Percentiles rank a stretch among this genome's conserved stretches.
phyloP scores from a whole-genome alignment of 2,329 filamentous ascomycete species.

The Cytospora piceae region DNA sequence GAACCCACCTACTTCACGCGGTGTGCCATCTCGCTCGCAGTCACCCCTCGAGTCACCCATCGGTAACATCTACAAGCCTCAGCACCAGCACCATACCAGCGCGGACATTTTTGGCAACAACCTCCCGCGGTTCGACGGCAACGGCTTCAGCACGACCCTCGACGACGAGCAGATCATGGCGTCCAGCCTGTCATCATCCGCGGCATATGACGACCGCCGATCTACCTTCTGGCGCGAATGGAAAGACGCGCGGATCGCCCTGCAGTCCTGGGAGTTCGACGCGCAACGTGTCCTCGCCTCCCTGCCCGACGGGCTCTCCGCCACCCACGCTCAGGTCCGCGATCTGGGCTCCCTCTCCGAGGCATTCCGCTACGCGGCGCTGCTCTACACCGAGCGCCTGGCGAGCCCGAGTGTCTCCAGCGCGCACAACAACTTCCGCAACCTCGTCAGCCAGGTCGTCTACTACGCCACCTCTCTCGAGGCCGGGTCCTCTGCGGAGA shows the following conservation, averaged over 20 bases:
- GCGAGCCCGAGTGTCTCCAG: conserved; percentile 76
- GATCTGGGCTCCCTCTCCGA: conserved; percentile 85
- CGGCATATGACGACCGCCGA: conserved; percentile 61
- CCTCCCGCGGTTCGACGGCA: conserved; percentile 63
- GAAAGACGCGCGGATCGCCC: conserved; percentile 74
- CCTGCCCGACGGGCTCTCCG: conserved; percentile 45
- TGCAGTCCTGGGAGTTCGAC: conserved; percentile 83
- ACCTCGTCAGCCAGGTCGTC: conserved; percentile 79
- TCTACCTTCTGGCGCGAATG: conserved; percentile 83
- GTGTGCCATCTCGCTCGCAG: conserved; percentile 39
- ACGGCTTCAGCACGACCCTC: conserved; percentile 62
- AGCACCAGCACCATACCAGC: conserved; percentile 37
- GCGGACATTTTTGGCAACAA: conserved; percentile 36
- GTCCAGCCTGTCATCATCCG: conserved; percentile 46
- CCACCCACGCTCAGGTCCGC: conserved; percentile 63
- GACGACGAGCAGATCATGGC: conserved; percentile 59
- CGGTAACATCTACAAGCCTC: conserved; percentile 48
- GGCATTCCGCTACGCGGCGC: conserved; percentile 84
- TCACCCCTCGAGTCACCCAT: conserved; percentile 48
- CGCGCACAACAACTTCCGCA: conserved; percentile 77
- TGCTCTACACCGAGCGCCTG: conserved; percentile 88
- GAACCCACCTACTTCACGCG: conserved; percentile 32
- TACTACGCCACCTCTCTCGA: conserved; percentile 82
- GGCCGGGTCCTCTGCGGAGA: conserved; percentile 72
- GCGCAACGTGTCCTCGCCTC: conserved; percentile 53